Conservation (phyloP, 345 rosid species). For the Ceriops zippeliana region DNA sequence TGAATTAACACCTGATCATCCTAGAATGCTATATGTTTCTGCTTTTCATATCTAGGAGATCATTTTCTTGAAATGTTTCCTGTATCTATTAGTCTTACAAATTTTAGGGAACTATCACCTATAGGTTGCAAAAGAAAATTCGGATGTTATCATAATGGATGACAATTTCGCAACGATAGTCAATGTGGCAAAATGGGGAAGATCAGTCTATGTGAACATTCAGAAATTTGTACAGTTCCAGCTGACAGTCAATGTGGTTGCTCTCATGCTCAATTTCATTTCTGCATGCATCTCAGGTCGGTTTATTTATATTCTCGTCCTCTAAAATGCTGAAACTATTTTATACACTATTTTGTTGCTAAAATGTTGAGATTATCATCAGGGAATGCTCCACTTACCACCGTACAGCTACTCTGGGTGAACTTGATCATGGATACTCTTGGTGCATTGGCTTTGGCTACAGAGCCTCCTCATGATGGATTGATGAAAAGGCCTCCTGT, state of each 20-base stretch:
- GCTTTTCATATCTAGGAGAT: too few relatives aligned
- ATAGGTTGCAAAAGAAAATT: conserved; percentile 79
- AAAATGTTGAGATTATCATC: conserved; percentile 1
- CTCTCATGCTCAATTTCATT: conserved; percentile 61
- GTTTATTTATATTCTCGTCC: not conserved
- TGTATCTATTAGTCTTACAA: too few relatives aligned
- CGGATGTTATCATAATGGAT: conserved; percentile 83
- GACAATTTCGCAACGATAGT: conserved; percentile 73
- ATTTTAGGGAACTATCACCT: not conserved
- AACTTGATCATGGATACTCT: conserved; percentile 92
- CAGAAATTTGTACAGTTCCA: conserved; percentile 87
- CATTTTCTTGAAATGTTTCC: too few relatives aligned
- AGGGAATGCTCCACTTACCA: conserved; percentile 79
- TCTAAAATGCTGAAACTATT: not conserved
- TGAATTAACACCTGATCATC: not conserved
- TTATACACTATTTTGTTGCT: not conserved
- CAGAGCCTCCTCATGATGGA: conserved; percentile 74
- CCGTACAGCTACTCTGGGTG: conserved; percentile 84
- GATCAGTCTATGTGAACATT: conserved; percentile 74
- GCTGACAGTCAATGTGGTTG: conserved; percentile 70
- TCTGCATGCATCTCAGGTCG: conserved; percentile 73
- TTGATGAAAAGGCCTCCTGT: conserved; percentile 69
- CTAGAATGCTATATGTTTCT: too few relatives aligned
- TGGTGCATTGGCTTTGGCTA: conserved; percentile 74
- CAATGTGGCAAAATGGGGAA: conserved; percentile 77